phyloP scores from a whole-genome alignment of 2,329 filamentous ascomycete species.

The Penicillium frequentans region DNA sequence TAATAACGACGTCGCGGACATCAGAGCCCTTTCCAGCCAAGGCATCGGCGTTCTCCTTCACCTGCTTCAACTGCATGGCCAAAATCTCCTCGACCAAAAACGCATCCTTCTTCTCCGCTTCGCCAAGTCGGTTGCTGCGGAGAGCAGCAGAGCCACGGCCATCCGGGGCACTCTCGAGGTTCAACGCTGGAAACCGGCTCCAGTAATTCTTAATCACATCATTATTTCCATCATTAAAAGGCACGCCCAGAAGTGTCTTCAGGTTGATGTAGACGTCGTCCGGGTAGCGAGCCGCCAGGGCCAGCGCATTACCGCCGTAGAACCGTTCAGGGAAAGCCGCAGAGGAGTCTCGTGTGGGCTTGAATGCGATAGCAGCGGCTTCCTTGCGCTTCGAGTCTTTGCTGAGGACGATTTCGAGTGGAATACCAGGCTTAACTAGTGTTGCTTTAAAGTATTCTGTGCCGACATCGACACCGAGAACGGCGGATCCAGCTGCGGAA shows the following conservation, averaged over 20 bases:
- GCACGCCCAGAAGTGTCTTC: constrained; percentile 82
- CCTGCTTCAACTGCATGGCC: constrained; percentile 92
- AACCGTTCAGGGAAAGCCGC: constrained; percentile 79
- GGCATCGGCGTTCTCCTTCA: constrained; percentile 82
- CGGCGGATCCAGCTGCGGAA: constrained; percentile 67
- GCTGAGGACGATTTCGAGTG: constrained; percentile 94
- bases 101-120: constrained; percentile 61
- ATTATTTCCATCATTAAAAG: constrained; percentile 38
- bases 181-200: constrained; percentile 73
- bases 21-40: constrained; percentile 73
- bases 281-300: constrained; percentile 82
- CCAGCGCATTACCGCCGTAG: constrained; percentile 89
- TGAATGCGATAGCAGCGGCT: constrained; percentile 86
- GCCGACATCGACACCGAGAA: constrained; percentile 89
- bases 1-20: constrained; percentile 82
- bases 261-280: constrained; percentile 93
- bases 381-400: constrained; percentile 99
- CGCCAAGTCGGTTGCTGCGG: constrained; percentile 68
- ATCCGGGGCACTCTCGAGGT: constrained; percentile 56
- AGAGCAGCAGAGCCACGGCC: constrained; percentile 73
- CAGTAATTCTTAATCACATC: constrained; percentile 69
- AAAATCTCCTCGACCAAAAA: constrained; percentile 87
- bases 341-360: constrained; percentile 69
- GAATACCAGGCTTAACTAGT: constrained; percentile 93
- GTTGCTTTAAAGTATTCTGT: constrained; percentile 97